These are phyloP conservation scores for Phytophthora pinifolia DNA, from an alignment of 352 stramenopile species.

Conservation along the genomic window DNA sequence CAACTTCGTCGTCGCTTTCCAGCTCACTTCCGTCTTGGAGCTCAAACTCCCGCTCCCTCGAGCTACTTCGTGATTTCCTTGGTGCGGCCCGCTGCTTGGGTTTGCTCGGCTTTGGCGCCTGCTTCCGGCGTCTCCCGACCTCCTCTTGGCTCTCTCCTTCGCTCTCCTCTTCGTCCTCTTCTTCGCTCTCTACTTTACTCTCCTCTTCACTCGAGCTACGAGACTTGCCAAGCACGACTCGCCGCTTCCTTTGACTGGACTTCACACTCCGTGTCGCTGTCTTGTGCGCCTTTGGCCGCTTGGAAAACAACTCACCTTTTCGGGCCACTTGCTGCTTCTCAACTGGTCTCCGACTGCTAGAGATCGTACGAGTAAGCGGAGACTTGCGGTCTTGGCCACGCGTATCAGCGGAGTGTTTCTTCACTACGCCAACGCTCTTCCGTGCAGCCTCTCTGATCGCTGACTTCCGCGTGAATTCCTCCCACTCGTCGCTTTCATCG, in stretches of 20 bases:
- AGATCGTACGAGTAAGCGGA: neutral
- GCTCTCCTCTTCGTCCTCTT: conserved; percentile 5
- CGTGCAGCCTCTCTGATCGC: conserved; percentile 6
- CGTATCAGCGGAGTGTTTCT: too few relatives aligned
- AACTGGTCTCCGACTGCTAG: neutral
- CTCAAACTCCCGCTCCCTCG: neutral
- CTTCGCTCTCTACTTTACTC: conserved; percentile 12
- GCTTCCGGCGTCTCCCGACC: too few relatives aligned
- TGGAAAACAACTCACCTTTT: conserved; percentile 9
- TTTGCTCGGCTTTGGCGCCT: too few relatives aligned
- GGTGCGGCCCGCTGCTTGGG: too few relatives aligned
- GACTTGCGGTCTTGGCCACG: neutral
- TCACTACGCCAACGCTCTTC: neutral
- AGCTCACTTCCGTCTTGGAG: conserved; percentile 10
- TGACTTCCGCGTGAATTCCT: conserved; percentile 21
- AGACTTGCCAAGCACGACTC: neutral
- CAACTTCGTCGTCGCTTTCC: conserved; percentile 13
- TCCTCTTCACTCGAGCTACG: conserved; percentile 23
- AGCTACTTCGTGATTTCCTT: too few relatives aligned
- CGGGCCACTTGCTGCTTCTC: conserved; percentile 7
- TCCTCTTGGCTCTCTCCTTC: conserved; percentile 10
- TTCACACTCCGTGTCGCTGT: neutral
- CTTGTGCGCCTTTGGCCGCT: neutral
- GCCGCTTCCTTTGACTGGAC: neutral
- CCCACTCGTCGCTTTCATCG: conserved; percentile 21